Evolutionary conservation across 495 filamentous ascomycete genomes (phyloP), one percentile per base, ranked within the genome.

Genomic region (Neurospora sp.): DNA sequence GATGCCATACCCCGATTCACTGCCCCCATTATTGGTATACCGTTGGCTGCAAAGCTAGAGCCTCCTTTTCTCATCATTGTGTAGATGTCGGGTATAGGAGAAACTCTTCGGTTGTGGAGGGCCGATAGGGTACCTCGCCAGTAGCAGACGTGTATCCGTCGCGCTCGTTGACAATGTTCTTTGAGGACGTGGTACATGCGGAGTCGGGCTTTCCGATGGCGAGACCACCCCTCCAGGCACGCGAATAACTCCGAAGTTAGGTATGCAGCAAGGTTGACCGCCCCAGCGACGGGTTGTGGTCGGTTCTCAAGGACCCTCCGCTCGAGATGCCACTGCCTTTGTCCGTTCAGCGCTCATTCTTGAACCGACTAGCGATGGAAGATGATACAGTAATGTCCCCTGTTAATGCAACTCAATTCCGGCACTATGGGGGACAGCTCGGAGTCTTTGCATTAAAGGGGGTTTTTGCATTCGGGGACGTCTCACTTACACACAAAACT

Each of bases 161-260:
- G 6, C 92, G 86, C 77, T 94, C 91, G 75, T 97, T 96, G 16
- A 91, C 88, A 74, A 98, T 92, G 35, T 90, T 88, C 79, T 96
- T 96, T 20, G 97, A 83, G 76, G 97, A 94, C 0, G 93, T 93
- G 0, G 94, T 94, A 79, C 94, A 97, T 42, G 93, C 93, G 10
- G 90, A 91, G 0, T 93, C 94, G 0, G 94, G 94, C 71, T 92
- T 88, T 10, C 94, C 94, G 18, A 97, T 85, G 12, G 97, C 94
- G 27, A 98, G 3, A 96, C 86, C 94, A 97, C 96, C 81, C 97
- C 94, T 18, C 94, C 94, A 0, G 92, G 90, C 74, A 90, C 90
- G 39, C 83, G 83, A n/a, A 88, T 80, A 54, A 86, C 86, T 73
- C 76, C 80, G 75, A 88, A 89, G 39, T 81, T 80, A n/a, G n/a